Base-by-base conservation (phyloP, 163 green algal species). In the Volvox carteri region DNA sequence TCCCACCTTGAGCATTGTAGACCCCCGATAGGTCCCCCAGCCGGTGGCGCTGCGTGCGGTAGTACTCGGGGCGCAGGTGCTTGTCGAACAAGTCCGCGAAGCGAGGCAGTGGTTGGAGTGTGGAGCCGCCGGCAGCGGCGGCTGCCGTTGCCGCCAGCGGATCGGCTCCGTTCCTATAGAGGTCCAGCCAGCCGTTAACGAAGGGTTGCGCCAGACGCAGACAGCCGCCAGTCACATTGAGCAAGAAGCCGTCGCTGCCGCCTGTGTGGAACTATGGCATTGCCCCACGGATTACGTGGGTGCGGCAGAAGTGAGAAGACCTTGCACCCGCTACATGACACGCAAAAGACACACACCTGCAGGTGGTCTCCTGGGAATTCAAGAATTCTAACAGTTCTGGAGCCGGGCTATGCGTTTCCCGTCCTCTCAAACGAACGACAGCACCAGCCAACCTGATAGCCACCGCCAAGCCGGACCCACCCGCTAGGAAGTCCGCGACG, bases 51-150 rank as follows among this genome's bases (percentile, higher is more conserved):
- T 93, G 86, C 7, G 37, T 92, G 11, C 18, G 21, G 58, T 96
- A 96, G 79, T 93, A 96, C 18, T 72, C 68, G 19, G 93, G 92
- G 52, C 77, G 65, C 67, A 96, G 92, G 89, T 95, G 92, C 60
- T 87, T 86, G 14, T 73, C 65, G n/a, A 94, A 90, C 42, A 94
- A 74, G 87, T 94, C 92, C 0, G 58, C 46, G 44, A 83, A 89
- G 65, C 81, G 73, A 35, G 58, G 75, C 73, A 70, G 75, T 30
- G 75, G n/a, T 30, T 28, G 8, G 2, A 44, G 18, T 2, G 73
- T 4, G 21, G 50, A 23, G n/a, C 12, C 60, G 35, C 68, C 72
- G 8, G 54, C 41, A 12, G 23, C 11, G 1, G 9, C 44, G 5
- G 67, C 60, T 18, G 58, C n/a, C 4, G 18, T 33, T 2, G 50